Evolutionary conservation across 192 early-diverging fungal species (phyloP), one percentile per base, ranked within the genome.

Genomic region (Coemansia javaensis): DNA sequence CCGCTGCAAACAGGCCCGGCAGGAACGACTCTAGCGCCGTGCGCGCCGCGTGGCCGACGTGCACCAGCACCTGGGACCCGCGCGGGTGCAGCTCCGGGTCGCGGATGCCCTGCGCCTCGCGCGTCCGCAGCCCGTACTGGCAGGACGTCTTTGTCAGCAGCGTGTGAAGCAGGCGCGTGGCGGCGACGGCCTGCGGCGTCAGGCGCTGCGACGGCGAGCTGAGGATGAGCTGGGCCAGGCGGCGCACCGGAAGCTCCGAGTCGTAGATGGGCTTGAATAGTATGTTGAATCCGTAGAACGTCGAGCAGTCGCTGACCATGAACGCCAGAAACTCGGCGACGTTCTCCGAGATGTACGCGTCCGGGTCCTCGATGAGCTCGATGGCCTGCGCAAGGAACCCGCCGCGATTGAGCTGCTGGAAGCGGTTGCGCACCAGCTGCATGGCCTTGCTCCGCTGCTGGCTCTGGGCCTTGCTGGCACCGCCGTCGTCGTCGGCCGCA

Each of bases 301-400:
- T 48, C 28, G 71, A 62, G 44, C 60, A 75, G 46, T 75, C 71
- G 48, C 60, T 63, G 51, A 75, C 63, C 64, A 75, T 57, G 32
- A 33, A 50, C 32, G 59, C 50, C 44, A 75, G 44, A 44, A 75
- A 75, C 44, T 75, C 71, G n/a, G 59, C 55, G 16, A 59, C 59
- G 38, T 59, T 56, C 15, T 48, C 60, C 0, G 60, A 61, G 4
- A 63, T 38, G 2, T 51, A 34, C 4, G 64, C 28, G 24, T 75
- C 71, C 2, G 53, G 39, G 40, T 63, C 64, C 51, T 75, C 71
- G 24, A 75, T 62, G 22, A 67, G 55, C 28, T 56, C 71, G 5
- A 67, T 39, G 3, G 67, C 43, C 13, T 51, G 47, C 15, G 31
- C 49, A 28, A 75, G 49, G 43, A 75, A 75, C 10, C 56, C 50